Conservation (phyloP, 164 flowering plant species). For the Vitis cinerea region DNA sequence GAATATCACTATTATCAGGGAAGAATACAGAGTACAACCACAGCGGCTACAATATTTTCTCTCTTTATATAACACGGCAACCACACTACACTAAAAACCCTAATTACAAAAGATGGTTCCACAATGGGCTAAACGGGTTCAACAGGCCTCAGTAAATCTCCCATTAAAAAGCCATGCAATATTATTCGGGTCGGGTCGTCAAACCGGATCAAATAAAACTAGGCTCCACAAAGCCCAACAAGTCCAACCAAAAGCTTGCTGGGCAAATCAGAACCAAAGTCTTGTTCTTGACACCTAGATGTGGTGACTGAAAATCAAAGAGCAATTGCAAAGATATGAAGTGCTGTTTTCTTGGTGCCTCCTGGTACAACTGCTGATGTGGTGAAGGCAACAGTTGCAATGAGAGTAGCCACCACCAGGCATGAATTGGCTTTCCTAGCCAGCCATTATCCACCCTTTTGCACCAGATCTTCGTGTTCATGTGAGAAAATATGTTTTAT, state of each 20-base stretch:
- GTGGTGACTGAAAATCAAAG: slow-evolving; percentile 26
- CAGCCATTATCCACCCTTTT: slow-evolving; percentile 18
- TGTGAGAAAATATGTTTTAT: slow-evolving; percentile 12
- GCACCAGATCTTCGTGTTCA: slow-evolving; percentile 5
- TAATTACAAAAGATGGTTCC: no score
- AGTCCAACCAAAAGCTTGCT: slow-evolving; percentile 24
- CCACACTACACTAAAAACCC: no score
- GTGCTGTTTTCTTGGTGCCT: slow-evolving; percentile 16
- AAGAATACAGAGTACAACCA: no score
- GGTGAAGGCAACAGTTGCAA: slow-evolving; percentile 30
- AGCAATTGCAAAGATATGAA: slow-evolving; percentile 21
- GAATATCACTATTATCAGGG: no score
- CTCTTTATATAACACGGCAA: no score
- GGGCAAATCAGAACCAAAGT: slow-evolving; percentile 17
- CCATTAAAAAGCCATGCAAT: no score
- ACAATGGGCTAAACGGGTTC: no score
- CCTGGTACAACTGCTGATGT: slow-evolving; percentile 24
- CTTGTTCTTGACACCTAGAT: slow-evolving; percentile 15
- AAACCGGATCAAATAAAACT: no score
- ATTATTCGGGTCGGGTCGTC: no score
- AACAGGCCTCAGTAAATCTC: no score
- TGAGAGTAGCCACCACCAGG: slow-evolving; percentile 26
- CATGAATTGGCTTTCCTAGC: slow-evolving; percentile 23
- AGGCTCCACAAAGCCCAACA: no score
- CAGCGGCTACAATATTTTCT: no score